Percentiles rank a stretch among this genome's conserved stretches.
Conservation (phyloP, 1,284 basidiomycete species). For the Puccinia polysora region DNA sequence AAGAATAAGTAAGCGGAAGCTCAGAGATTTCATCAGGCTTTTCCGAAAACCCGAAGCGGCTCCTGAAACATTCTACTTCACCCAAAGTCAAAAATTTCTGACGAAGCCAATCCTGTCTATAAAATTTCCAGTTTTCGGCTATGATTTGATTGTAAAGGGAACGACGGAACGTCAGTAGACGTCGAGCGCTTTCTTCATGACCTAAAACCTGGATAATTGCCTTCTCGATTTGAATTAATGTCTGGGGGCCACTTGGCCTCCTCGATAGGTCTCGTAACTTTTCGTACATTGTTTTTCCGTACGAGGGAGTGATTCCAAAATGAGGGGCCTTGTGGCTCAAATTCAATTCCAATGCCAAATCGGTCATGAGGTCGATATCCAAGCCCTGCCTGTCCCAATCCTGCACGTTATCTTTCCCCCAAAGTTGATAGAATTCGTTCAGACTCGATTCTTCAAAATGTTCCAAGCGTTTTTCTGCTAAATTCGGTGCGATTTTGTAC, state of each 20-base stretch:
- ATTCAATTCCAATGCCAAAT: not conserved
- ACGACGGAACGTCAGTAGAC: not conserved
- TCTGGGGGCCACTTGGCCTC: not conserved
- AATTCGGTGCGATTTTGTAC: too few species aligned
- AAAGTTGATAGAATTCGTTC: not conserved
- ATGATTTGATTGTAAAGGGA: not conserved
- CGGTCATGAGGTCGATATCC: not conserved
- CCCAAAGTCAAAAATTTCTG: too few species aligned
- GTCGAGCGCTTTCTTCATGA: not conserved
- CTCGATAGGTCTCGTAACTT: not conserved
- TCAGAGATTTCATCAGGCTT: too few species aligned
- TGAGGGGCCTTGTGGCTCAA: not conserved
- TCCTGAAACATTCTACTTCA: too few species aligned
- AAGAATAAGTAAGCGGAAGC: too few species aligned
- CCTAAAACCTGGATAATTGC: not conserved
- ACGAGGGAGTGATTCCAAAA: not conserved
- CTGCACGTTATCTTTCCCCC: not conserved
- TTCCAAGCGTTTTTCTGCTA: too few species aligned
- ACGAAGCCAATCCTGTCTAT: not conserved
- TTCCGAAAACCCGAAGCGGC: too few species aligned
- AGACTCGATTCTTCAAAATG: not conserved
- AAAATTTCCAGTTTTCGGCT: not conserved
- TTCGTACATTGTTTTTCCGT: not conserved
- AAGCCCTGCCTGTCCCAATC: not conserved
- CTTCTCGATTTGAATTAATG: not conserved